phyloP scores from a whole-genome alignment of 306 rosid species.

The Sesbania bispinosa region DNA sequence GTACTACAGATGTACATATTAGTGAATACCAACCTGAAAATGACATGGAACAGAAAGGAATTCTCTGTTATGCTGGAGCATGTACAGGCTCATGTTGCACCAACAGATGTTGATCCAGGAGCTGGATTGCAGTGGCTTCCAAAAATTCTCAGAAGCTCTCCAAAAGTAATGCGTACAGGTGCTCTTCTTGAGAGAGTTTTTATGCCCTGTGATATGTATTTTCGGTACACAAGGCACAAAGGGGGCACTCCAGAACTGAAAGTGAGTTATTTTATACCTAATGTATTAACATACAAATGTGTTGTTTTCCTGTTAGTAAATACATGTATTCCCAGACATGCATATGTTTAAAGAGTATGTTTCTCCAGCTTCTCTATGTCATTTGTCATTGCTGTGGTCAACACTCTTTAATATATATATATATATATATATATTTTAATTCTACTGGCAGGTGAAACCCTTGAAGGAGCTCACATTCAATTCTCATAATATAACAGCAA shows the following conservation, averaged over 20 bases:
- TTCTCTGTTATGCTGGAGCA: slow-evolving; percentile 94
- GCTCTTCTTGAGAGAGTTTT: slow-evolving; percentile 99
- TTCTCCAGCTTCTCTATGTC: slow-evolving; percentile 18
- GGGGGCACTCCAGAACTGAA: slow-evolving; percentile 97
- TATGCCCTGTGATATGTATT: slow-evolving; percentile 98
- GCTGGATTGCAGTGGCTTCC: slow-evolving; percentile 99
- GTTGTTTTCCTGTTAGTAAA: neutral
- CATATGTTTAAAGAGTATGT: neutral
- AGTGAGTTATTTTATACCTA: slow-evolving; percentile 38
- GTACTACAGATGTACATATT: slow-evolving; percentile 50
- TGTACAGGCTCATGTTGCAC: slow-evolving; percentile 99
- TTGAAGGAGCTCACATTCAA: slow-evolving; percentile 86
- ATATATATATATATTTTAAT: too few species aligned
- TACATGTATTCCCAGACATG: neutral
- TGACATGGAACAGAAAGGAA: slow-evolving; percentile 96
- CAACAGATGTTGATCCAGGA: slow-evolving; percentile 99
- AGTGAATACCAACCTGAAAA: slow-evolving; percentile 82
- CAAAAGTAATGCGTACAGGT: slow-evolving; percentile 98
- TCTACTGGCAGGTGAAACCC: slow-evolving; percentile 85
- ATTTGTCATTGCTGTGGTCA: slow-evolving; percentile 19
- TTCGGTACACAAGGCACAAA: slow-evolving; percentile 91
- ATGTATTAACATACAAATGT: neutral
- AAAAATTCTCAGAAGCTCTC: slow-evolving; percentile 85
- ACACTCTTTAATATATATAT: neutral
- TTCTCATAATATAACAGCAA: slow-evolving; percentile 84